These are phyloP conservation scores for Dionaea muscipula DNA, from an alignment of 179 eudicot genomes.

Conservation along the genomic window DNA sequence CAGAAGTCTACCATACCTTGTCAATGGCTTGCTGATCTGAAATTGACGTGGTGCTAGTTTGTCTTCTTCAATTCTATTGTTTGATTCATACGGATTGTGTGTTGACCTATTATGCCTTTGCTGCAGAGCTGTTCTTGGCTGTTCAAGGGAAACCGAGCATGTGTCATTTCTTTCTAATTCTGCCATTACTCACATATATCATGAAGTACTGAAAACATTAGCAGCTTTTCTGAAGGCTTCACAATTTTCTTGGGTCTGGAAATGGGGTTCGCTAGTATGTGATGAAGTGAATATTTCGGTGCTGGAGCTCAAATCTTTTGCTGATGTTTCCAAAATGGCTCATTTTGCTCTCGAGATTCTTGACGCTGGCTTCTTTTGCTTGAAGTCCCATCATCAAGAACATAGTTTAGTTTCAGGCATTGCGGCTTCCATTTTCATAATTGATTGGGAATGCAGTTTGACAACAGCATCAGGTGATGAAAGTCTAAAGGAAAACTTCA, in stretches of 20 bases:
- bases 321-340: slow-evolving; percentile 42
- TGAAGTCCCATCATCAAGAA: slow-evolving; percentile 33
- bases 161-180: slow-evolving; percentile 40
- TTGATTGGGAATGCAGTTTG: slow-evolving; percentile 60
- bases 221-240: slow-evolving; percentile 43
- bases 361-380: slow-evolving; percentile 42
- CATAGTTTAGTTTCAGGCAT: slow-evolving; percentile 38
- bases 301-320: slow-evolving; percentile 18
- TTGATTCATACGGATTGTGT: not conserved
- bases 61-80: not conserved
- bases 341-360: slow-evolving; percentile 61
- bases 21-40: no score
- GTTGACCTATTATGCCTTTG: slow-evolving; percentile 6
- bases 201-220: slow-evolving; percentile 39
- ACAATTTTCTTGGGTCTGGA: slow-evolving; percentile 40
- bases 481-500: slow-evolving; percentile 16
- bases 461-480: slow-evolving; percentile 23
- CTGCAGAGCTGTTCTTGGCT: slow-evolving; percentile 75
- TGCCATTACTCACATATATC: slow-evolving; percentile 36
- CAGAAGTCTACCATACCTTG: no score
- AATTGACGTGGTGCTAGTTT: no score
- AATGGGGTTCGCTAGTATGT: slow-evolving; percentile 29
- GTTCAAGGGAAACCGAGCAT: slow-evolving; percentile 35
- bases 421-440: slow-evolving; percentile 42
- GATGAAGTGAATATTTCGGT: slow-evolving; percentile 19